Evolutionary conservation across 257 asterid genomes (phyloP).

Genomic region (Capsicum baccatum): DNA sequence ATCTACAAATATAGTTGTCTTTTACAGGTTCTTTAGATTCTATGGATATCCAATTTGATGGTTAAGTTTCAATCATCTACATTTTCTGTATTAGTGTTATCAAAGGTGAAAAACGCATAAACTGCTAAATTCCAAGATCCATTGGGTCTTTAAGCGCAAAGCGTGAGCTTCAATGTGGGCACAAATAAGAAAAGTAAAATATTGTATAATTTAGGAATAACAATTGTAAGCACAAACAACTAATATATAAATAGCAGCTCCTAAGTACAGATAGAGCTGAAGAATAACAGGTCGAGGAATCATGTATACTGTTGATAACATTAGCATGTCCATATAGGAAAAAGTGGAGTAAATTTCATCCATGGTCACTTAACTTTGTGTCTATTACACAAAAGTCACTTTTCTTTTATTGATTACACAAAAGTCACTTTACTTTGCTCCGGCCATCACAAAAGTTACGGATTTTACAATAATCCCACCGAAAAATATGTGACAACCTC

Average conservation of each 20-base stretch:
- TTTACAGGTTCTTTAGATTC: neutral
- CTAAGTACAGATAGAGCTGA: neutral
- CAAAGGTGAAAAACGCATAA: neutral
- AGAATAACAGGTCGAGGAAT: neutral
- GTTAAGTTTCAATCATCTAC: neutral
- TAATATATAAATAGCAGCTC: neutral
- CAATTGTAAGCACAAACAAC: neutral
- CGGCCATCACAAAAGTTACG: too few relatives aligned
- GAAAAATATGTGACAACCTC: too few relatives aligned
- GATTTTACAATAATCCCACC: too few relatives aligned
- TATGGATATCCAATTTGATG: neutral
- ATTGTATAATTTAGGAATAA: neutral
- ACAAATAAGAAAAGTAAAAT: neutral
- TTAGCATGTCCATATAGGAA: neutral
- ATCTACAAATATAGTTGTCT: neutral
- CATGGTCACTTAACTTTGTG: too few relatives aligned
- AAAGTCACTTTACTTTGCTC: too few relatives aligned
- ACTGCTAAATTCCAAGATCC: neutral
- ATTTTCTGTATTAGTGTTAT: neutral
- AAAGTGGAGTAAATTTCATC: too few relatives aligned
- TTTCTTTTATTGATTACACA: too few relatives aligned
- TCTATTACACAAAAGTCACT: too few relatives aligned
- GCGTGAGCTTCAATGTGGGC: neutral
- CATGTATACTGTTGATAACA: neutral
- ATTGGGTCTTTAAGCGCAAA: neutral